Conservation (phyloP, 306 rosid species). For the Acmispon strigosus region DNA sequence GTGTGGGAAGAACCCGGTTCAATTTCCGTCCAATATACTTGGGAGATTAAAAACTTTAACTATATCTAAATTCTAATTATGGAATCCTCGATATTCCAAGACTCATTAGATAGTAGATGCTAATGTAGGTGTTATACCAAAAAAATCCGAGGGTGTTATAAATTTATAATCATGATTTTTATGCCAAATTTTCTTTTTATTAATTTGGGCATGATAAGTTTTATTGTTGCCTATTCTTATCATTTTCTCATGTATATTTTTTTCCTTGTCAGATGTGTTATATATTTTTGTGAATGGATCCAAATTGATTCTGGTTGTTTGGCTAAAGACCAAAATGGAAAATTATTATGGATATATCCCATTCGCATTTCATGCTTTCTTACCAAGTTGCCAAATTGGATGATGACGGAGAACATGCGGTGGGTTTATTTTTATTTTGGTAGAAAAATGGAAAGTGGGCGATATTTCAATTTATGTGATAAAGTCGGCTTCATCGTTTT, state of each 20-base stretch:
- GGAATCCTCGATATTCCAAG: too few relatives aligned
- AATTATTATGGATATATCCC: conserved; percentile 4
- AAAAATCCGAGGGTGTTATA: too few relatives aligned
- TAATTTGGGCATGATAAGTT: too few relatives aligned
- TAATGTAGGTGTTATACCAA: too few relatives aligned
- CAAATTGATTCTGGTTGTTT: neutral
- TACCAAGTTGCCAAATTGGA: conserved; percentile 30
- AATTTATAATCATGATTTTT: neutral
- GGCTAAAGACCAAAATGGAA: conserved; percentile 2
- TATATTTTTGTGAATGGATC: neutral
- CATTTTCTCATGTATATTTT: neutral
- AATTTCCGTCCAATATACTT: too few relatives aligned
- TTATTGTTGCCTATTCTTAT: neutral
- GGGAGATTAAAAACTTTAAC: too few relatives aligned
- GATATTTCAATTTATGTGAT: neutral
- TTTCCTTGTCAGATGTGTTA: neutral
- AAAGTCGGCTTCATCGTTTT: neutral
- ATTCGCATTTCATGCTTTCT: conserved; percentile 1
- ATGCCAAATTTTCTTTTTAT: neutral
- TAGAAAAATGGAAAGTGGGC: neutral
- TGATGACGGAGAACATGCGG: neutral
- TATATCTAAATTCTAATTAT: too few relatives aligned
- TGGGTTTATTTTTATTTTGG: neutral
- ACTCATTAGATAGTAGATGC: too few relatives aligned
- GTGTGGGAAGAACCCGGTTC: too few relatives aligned